Evolutionary conservation across 2,329 filamentous ascomycete genomes (phyloP).

Genomic region (Calonectria montana): DNA sequence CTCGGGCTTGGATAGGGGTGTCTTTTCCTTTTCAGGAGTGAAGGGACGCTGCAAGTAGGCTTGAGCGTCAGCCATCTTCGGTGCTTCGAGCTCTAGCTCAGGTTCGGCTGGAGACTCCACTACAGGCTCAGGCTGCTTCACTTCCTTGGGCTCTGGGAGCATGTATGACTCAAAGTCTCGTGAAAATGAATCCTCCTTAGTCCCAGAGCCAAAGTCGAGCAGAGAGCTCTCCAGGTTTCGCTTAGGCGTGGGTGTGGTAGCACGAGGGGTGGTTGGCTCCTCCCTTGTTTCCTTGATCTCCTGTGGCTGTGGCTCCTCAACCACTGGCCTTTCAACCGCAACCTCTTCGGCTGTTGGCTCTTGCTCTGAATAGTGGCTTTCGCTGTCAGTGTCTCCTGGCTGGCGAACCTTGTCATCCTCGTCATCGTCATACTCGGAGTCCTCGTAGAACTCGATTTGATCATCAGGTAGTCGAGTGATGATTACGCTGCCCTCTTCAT

Average conservation of each 20-base stretch:
- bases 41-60: constrained; percentile 54
- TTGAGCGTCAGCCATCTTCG: constrained; percentile 51
- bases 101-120: constrained; percentile 39
- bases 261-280: constrained; percentile 62
- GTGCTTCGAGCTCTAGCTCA: constrained; percentile 34
- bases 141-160: constrained; percentile 53
- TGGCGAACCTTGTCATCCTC: constrained; percentile 65
- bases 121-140: constrained; percentile 46
- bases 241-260: constrained; percentile 45
- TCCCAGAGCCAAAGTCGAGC: constrained; percentile 51
- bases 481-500: constrained; percentile 69
- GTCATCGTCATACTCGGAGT: constrained; percentile 59
- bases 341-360: constrained; percentile 31
- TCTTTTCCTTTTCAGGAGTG: constrained; percentile 64
- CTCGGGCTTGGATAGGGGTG: constrained; percentile 66
- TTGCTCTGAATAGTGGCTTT: constrained; percentile 50
- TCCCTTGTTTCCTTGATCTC: constrained; percentile 52
- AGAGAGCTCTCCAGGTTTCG: constrained; percentile 44
- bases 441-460: constrained; percentile 71
- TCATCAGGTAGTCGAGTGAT: constrained; percentile 76
- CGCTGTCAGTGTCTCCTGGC: constrained; percentile 56
- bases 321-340: constrained; percentile 27
- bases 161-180: constrained; percentile 60
- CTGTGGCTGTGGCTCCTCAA: background rate
- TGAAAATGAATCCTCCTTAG: constrained; percentile 53